Conservation (phyloP, 225 moss, liverwort and hornwort genomes). For the Bryum argenteum region DNA sequence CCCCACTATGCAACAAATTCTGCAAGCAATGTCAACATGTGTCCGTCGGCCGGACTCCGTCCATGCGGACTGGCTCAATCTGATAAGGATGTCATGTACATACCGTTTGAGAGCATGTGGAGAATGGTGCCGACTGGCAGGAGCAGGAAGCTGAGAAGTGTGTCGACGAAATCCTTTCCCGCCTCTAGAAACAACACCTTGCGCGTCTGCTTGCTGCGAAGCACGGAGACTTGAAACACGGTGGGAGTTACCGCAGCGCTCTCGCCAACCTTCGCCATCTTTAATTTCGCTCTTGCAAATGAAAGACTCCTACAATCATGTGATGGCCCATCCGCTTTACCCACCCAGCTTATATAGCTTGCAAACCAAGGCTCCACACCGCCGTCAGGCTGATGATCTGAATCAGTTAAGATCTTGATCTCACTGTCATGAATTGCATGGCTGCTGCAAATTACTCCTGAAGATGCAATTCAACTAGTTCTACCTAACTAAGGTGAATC, state of each 20-base stretch:
- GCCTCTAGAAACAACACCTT: conserved; percentile 27
- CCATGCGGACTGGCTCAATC: background rate
- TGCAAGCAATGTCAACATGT: too few species aligned
- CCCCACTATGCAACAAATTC: too few species aligned
- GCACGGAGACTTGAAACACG: conserved; percentile 1
- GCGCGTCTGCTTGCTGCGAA: background rate
- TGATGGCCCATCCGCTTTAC: background rate
- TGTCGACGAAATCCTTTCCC: conserved; percentile 30
- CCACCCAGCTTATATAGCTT: too few species aligned
- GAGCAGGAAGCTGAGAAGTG: conserved; percentile 35
- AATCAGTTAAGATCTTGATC: too few species aligned
- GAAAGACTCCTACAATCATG: background rate
- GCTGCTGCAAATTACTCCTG: too few species aligned
- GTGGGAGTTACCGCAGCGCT: background rate
- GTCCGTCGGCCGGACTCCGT: too few species aligned
- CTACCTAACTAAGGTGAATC: too few species aligned
- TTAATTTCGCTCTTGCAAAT: background rate
- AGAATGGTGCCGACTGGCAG: conserved; percentile 27
- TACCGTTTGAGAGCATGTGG: background rate
- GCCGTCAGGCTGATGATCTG: too few species aligned
- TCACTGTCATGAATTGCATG: too few species aligned
- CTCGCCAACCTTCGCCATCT: background rate
- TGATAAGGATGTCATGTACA: background rate
- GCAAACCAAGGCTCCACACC: too few species aligned
- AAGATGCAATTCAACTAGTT: too few species aligned